Conservation (phyloP, 225 moss, liverwort and hornwort genomes). For the Neckera pumila region DNA sequence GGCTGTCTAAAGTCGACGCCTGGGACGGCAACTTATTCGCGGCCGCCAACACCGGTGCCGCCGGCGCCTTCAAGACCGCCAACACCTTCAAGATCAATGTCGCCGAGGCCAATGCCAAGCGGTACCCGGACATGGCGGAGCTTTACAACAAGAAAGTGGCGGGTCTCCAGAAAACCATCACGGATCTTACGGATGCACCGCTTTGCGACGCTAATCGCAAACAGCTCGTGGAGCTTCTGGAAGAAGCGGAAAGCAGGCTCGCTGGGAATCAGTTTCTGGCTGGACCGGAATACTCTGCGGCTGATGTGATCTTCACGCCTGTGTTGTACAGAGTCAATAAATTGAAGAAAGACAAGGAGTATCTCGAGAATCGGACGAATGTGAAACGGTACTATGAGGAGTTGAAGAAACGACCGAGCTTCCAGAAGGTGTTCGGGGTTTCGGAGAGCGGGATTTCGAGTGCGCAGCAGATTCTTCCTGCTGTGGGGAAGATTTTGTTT, state of each 20-base stretch:
- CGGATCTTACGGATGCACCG: neutral
- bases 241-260: conserved; percentile 62
- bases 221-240: conserved; percentile 40
- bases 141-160: conserved; percentile 31
- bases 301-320: conserved; percentile 72
- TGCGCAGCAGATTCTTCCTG: conserved; percentile 23
- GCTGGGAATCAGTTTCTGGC: conserved; percentile 40
- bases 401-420: conserved; percentile 66
- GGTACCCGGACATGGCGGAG: conserved; percentile 54
- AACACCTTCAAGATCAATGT: conserved; percentile 61
- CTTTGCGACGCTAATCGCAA: conserved; percentile 26
- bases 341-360: conserved; percentile 49
- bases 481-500: conserved; percentile 46
- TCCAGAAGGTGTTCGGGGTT: conserved; percentile 40
- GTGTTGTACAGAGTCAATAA: conserved; percentile 29
- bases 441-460: conserved; percentile 35
- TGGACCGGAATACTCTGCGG: conserved; percentile 56
- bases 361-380: conserved; percentile 19
- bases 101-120: conserved; percentile 55
- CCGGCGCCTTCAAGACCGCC: conserved; percentile 5
- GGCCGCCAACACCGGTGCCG: conserved; percentile 19
- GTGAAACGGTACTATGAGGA: conserved; percentile 40
- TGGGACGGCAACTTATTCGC: conserved; percentile 77
- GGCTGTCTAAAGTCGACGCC: conserved; percentile 62
- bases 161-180: conserved; percentile 10